Percentiles rank a stretch among this genome's conserved stretches.
phyloP scores from a whole-genome alignment of 2,329 filamentous ascomycete species.

The Penicillium sp. region DNA sequence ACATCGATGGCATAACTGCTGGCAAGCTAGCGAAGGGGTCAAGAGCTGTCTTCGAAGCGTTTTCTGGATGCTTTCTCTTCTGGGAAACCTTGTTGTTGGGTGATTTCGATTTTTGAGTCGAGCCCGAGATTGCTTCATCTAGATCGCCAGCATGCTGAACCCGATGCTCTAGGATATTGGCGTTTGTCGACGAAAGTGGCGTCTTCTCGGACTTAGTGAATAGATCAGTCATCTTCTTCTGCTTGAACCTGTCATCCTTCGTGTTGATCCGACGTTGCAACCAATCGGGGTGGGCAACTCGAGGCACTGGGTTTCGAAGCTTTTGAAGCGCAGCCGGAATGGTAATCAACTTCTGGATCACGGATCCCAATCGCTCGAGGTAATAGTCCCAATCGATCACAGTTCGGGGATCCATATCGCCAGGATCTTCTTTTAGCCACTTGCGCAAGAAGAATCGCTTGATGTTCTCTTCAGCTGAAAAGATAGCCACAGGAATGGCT shows the following conservation, averaged over 20 bases:
- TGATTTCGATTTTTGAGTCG: conserved; percentile 64
- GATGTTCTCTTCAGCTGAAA: conserved; percentile 84
- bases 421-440: conserved; percentile 91
- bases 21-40: conserved; percentile 84
- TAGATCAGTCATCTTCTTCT: conserved; percentile 96
- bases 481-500: conserved; percentile 93
- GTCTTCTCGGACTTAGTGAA: conserved; percentile 63
- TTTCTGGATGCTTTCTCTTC: conserved; percentile 74
- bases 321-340: conserved; percentile 97
- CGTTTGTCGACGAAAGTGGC: conserved; percentile 71
- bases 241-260: conserved; percentile 97
- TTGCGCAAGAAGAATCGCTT: conserved; percentile 89
- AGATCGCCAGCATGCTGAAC: conserved; percentile 63
- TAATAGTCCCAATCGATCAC: conserved; percentile 98
- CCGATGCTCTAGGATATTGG: conserved; percentile 61
- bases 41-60: conserved; percentile 57
- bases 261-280: conserved; percentile 87
- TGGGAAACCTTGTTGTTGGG: conserved; percentile 58
- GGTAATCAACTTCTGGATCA: conserved; percentile 98
- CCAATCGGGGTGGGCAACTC: conserved; percentile 95
- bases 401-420: conserved; percentile 83
- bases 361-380: conserved; percentile 87
- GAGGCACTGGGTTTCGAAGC: conserved; percentile 87
- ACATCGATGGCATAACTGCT: conserved; percentile 77
- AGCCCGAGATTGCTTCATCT: conserved; percentile 70